Base-by-base conservation (phyloP, 2,329 filamentous ascomycete genomes). In the Phaeosphaeria sp. region DNA sequence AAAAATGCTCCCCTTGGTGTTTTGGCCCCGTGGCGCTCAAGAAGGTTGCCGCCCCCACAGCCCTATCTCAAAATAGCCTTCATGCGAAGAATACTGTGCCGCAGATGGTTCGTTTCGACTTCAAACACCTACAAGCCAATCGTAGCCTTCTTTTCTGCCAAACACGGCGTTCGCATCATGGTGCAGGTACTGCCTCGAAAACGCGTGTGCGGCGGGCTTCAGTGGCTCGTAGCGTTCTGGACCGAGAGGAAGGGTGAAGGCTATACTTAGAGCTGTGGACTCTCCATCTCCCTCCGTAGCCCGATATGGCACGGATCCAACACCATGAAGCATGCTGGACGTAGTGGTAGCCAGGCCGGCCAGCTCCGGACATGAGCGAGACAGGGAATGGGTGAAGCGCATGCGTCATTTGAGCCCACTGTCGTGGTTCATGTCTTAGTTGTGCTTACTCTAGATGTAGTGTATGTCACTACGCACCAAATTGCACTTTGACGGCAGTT, bases 21-120 rank as follows among this genome's bases (percentile, higher is more conserved):
- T 52, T 60, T 58, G 58, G 58, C 56, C 53, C 57, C 53, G 21
- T 39, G 49, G 23, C 42, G 36, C 46, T 42, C 22, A 44, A 36
- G 11, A 21, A 20, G 39, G 43, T 25, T 50, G 41, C 51, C 30
- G 21, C 36, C 23, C 43, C 33, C 27, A 41, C 50, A 58, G 55
- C 50, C 58, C 52, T 60, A 64, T 58, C 57, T 58, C 56, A 59
- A 66, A 68, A 65, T 69, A 65, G 62, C 48, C 46, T 13, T 56
- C 47, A 59, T 54, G 57, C 59, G 59, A 56, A 27, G 10, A 33
- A 46, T 49, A 54, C 62, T 62, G 63, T 57, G 65, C 61, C 63
- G 60, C 63, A 54, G 55, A 56, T 48, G 7, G 36, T 53, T 36
- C 46, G 59, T 67, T 67, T 60, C 57, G 50, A 49, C 13, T 36